Evolutionary conservation across 176 grass and related monocot genomes (phyloP), one percentile per base, ranked within the genome.

Genomic region (Oryza australiensis): DNA sequence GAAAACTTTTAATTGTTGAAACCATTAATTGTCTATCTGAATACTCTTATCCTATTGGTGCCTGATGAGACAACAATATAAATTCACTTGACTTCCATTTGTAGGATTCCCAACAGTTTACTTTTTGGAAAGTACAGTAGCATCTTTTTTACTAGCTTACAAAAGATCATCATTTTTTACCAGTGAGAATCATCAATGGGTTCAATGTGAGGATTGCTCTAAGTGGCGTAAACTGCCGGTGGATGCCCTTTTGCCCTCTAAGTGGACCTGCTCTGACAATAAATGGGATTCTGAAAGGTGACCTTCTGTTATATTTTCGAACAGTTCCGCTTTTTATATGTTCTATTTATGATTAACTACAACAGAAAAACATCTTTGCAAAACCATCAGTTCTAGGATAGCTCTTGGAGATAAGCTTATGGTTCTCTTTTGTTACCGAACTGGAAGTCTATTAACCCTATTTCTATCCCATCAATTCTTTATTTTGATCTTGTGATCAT

Each of bases 221-320:
- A 99, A 95, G 87, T 99, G 97, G 97, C 87, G 97, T 48, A 95
- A 95, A 82, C 67, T 99, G 30, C 97, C 97, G 29, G 74, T 77
- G 6, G 93, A 88, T 13, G 91, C 91, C 43, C 87, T 96, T 82
- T 87, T 99, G 64, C 93, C 91, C 82, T 93, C 74, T 40, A 95
- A 89, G 75, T 99, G 91, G 91, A 90, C 85, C 69, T 99, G 97
- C 69, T 94, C 87, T 73, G 82, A 96, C 35, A 99, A 99, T 77
- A 94, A 84, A 64, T 99, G 89, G 93, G 91, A 99, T 80, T 30
- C 85, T 84, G 93, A 99, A 82, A 93, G 91, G 94, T 97, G 59
- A 77, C 35, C 13, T 80, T 4, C 9, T 46, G 32, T 77, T 82
- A n/a, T 33, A 24, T 76, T 22, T 55, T n/a, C 0, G 6, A 65